These are phyloP conservation scores for Roridomyces roridus DNA, from an alignment of 768 basidiomycete species.

Conservation along the genomic window DNA sequence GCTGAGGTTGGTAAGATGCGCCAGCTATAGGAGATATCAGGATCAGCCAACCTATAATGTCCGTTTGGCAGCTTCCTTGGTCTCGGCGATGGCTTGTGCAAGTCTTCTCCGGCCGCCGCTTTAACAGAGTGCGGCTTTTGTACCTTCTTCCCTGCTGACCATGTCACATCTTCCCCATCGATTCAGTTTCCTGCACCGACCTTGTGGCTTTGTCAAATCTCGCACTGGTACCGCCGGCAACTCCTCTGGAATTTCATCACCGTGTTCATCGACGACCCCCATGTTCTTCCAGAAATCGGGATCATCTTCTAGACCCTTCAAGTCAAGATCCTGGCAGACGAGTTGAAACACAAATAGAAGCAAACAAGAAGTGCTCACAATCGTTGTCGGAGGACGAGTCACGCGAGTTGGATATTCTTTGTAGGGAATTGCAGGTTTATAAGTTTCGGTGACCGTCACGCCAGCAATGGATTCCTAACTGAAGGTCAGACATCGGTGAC, in stretches of 20 bases:
- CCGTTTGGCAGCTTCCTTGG: conserved; percentile 62
- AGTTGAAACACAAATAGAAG: not conserved
- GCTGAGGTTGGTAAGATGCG: conserved; percentile 46
- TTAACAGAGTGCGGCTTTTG: not conserved
- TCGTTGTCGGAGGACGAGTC: conserved; percentile 70
- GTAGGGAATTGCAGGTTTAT: conserved; percentile 62
- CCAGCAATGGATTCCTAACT: conserved; percentile 79
- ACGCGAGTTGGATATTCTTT: conserved; percentile 69
- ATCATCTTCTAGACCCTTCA: conserved; percentile 71
- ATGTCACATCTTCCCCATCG: not conserved
- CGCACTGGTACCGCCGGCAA: conserved; percentile 36
- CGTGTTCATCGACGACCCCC: conserved; percentile 50
- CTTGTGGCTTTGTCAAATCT: conserved; percentile 40
- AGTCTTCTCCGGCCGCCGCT: not conserved
- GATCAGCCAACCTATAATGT: conserved; percentile 67
- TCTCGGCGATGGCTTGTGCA: not conserved
- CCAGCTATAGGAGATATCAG: too few relatives aligned
- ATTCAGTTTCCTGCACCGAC: conserved; percentile 18
- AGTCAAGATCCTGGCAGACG: conserved; percentile 71
- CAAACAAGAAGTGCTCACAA: conserved; percentile 43
- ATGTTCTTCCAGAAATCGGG: conserved; percentile 75
- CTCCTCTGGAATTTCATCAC: conserved; percentile 30
- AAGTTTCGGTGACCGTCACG: conserved; percentile 53
- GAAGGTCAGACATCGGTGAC: conserved; percentile 12
- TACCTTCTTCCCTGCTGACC: not conserved